Base-by-base conservation (phyloP, 1,139 yeast genomes). In the Schizosaccharomyces versatilis region DNA sequence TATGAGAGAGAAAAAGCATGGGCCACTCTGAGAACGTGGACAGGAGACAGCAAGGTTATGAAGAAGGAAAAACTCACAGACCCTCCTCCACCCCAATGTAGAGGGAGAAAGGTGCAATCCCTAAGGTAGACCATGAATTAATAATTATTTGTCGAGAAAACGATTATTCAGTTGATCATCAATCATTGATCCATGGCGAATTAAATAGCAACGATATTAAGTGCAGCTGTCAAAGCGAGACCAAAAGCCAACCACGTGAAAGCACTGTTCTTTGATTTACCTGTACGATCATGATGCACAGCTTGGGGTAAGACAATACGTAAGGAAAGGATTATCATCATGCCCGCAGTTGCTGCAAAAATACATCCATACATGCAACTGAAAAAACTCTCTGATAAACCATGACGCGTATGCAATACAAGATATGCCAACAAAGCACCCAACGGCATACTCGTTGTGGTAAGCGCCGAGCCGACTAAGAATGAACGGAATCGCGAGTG, bases 371-470 rank as follows among this genome's bases (percentile, higher is more conserved):
- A 58, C 32, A 76, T 51, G 10, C 54, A 44, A 38, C 53, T 53
- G 38, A 53, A 51, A 8, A 47, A 48, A 15, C 48, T 53, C 7
- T 42, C 41, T 12, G 19, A 36, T 32, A 51, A 52, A 38, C 44
- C 41, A 41, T 40, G 47, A 17, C 51, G 41, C 10, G 52, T 41
- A n/a, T 42, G 32, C n/a, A 54, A 41, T 19, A 56, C 52, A 2
- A 73, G 60, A 66, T 74, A 75, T 0, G 95, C 97, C 0, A 81
- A 60, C 1, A 81, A 60, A 0, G 96, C 97, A 36, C 98, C 98
- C 36, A 84, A 61, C 0, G 97, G 96, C 64, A 86, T 97, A 1
- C 95, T 79, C 1, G 79, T 69, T 0, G 90, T 90, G 2, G 96
- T 96, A 19, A 90, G 69, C 0, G 80, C 60, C 0, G 83, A 77